Conservation (phyloP, 2,329 filamentous ascomycete genomes). For the Aspergillus brasiliensis region DNA sequence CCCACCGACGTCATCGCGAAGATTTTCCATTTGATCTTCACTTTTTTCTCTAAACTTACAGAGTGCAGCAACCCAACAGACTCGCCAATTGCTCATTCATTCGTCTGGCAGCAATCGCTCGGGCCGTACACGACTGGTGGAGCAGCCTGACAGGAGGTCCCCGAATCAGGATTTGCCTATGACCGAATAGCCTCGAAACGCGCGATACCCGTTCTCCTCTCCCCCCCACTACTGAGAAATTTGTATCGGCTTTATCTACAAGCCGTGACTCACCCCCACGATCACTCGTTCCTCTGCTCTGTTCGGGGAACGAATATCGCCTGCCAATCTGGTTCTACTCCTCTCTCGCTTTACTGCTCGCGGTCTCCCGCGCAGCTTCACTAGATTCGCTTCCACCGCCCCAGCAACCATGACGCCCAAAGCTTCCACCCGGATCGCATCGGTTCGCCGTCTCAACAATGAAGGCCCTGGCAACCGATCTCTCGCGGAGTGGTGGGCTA, state of each 20-base stretch:
- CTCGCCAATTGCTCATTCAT: neutral
- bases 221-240: neutral
- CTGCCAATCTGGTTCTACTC: conserved; percentile 31
- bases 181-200: neutral
- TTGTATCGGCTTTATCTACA: neutral
- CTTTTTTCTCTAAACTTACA: neutral
- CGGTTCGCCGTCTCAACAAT: conserved; percentile 42
- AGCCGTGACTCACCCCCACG: neutral
- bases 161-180: neutral
- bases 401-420: conserved; percentile 24
- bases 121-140: conserved; percentile 1
- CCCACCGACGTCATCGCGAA: conserved; percentile 21
- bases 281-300: neutral
- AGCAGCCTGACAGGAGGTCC: neutral
- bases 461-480: conserved; percentile 35
- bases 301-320: neutral
- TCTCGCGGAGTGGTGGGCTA: conserved; percentile 43
- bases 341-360: conserved; percentile 31
- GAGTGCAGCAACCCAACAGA: neutral
- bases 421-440: conserved; percentile 37
- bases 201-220: neutral
- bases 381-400: conserved; percentile 24
- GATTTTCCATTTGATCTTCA: conserved; percentile 16
- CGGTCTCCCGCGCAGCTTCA: conserved; percentile 32
- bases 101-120: neutral